Evolutionary conservation across 306 rosid species (phyloP).

Genomic region (Vigna radiata): DNA sequence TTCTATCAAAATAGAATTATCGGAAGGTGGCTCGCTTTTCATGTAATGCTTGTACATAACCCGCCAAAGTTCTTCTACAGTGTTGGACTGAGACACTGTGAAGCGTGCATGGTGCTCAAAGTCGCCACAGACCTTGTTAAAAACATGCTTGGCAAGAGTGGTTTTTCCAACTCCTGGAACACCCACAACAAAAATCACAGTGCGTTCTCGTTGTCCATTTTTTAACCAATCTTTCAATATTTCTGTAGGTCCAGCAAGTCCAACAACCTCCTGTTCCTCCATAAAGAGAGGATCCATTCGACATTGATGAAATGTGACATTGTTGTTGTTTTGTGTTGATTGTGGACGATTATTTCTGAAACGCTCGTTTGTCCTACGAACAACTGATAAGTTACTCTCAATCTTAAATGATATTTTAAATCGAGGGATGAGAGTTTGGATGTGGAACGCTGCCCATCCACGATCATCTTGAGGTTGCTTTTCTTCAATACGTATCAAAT

Average conservation of each 20-base stretch:
- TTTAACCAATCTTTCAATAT: neutral
- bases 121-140: neutral
- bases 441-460: too few relatives aligned
- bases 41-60: neutral
- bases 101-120: constrained; percentile 5
- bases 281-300: neutral
- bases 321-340: too few relatives aligned
- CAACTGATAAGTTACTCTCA: neutral
- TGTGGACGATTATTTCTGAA: neutral
- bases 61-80: neutral
- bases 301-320: neutral
- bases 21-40: neutral
- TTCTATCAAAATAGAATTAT: neutral
- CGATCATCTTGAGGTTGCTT: too few relatives aligned
- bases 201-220: neutral
- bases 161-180: constrained; percentile 36
- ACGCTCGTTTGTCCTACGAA: too few relatives aligned
- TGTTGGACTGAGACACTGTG: constrained; percentile 26
- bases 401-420: neutral
- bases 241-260: neutral
- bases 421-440: neutral
- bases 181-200: constrained; percentile 7
- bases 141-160: constrained; percentile 35
- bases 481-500: too few relatives aligned
- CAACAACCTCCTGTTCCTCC: constrained; percentile 2